phyloP scores from a whole-genome alignment of 768 basidiomycete genomes.

The Mycena rosella region DNA sequence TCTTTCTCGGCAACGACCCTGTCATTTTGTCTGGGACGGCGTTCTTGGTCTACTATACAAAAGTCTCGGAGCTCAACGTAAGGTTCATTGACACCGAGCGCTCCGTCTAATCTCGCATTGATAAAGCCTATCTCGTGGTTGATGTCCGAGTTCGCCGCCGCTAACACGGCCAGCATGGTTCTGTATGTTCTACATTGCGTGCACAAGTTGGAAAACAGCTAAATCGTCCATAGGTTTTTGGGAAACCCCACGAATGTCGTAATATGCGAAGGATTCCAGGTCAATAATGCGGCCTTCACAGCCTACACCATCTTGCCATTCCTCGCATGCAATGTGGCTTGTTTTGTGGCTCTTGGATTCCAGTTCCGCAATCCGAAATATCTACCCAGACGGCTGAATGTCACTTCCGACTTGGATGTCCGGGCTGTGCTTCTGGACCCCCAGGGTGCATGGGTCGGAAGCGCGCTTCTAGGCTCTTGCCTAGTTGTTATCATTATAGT shows the following conservation, averaged over 20 bases:
- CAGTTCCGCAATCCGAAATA: conserved; percentile 71
- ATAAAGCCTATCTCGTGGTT: conserved; percentile 74
- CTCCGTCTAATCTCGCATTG: conserved; percentile 21
- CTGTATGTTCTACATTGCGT: conserved; percentile 38
- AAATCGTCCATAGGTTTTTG: conserved; percentile 60
- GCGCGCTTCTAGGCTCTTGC: conserved; percentile 72
- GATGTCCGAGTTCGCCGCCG: conserved; percentile 82
- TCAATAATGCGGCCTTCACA: conserved; percentile 84
- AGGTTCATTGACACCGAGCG: neutral
- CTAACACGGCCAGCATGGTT: conserved; percentile 82
- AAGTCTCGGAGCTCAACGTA: conserved; percentile 59
- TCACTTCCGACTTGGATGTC: conserved; percentile 57
- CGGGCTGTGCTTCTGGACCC: conserved; percentile 80
- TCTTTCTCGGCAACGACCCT: conserved; percentile 93
- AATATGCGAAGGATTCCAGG: conserved; percentile 69
- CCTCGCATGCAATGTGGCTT: conserved; percentile 73
- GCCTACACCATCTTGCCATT: conserved; percentile 89
- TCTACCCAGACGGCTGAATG: conserved; percentile 61
- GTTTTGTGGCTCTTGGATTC: conserved; percentile 67
- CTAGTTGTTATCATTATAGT: conserved; percentile 82
- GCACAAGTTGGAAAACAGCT: neutral
- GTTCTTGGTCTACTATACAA: conserved; percentile 90
- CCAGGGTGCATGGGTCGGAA: conserved; percentile 79
- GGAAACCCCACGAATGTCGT: conserved; percentile 94
- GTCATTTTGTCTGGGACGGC: conserved; percentile 92